Percentiles rank a stretch among this genome's conserved stretches.
phyloP scores from a whole-genome alignment of 2,329 filamentous ascomycete species.

The Trichoderma aggressivum region DNA sequence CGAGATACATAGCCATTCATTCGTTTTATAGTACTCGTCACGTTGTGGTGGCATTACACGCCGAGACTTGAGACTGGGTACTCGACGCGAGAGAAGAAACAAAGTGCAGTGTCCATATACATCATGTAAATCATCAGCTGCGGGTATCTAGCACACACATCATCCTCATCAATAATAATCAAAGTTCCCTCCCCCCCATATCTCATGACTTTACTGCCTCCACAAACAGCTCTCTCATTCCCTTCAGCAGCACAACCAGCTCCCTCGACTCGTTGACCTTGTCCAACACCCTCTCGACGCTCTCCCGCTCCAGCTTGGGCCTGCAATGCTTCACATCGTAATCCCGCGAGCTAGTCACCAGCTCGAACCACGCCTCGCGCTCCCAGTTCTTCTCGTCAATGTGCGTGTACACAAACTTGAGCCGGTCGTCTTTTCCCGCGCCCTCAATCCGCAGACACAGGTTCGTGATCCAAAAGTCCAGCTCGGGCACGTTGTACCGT shows the following conservation, averaged over 20 bases:
- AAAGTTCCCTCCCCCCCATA: background rate
- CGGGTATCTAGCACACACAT: slow-evolving; percentile 7
- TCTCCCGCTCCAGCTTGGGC: slow-evolving; percentile 77
- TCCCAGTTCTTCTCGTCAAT: slow-evolving; percentile 85
- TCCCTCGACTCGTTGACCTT: slow-evolving; percentile 78
- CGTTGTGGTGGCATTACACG: background rate
- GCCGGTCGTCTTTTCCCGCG: slow-evolving; percentile 73
- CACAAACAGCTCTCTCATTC: slow-evolving; percentile 76
- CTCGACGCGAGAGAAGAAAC: background rate
- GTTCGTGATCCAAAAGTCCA: slow-evolving; percentile 94
- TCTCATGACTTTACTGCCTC: slow-evolving; percentile 57
- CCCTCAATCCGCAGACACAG: slow-evolving; percentile 88
- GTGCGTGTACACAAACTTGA: slow-evolving; percentile 88
- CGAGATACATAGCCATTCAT: background rate
- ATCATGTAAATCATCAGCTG: background rate
- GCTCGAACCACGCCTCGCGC: slow-evolving; percentile 88
- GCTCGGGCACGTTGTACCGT: slow-evolving; percentile 85
- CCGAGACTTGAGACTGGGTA: background rate
- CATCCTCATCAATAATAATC: background rate
- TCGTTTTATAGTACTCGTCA: background rate
- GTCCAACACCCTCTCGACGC: slow-evolving; percentile 73
- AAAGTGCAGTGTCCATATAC: background rate
- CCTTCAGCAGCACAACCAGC: slow-evolving; percentile 69
- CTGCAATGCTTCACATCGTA: slow-evolving; percentile 80
- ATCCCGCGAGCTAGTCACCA: slow-evolving; percentile 75